Base-by-base conservation (phyloP, 2,329 filamentous ascomycete genomes). In the Sporothrix variecibatus region DNA sequence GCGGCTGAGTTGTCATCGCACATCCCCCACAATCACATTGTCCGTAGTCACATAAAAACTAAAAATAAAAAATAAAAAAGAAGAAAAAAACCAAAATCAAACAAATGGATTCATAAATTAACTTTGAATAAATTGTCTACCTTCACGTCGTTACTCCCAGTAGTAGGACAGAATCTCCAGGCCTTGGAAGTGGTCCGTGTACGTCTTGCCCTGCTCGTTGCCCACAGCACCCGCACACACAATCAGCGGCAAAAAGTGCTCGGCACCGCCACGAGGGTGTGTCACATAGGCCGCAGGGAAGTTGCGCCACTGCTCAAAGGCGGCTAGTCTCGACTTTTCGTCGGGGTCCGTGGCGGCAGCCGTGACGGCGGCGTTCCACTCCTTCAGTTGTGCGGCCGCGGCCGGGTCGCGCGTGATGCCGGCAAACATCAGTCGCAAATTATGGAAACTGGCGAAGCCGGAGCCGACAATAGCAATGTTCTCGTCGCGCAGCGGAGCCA, bases 241-340 rank as follows among this genome's bases (percentile, higher is more conserved):
- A 64, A 89, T 78, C 80, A 90, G 79, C 74, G 88, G 88, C 83
- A 90, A 80, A 72, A 90, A 89, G 76, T 90, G 88, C 80, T 90
- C 88, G 0, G 86, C 87, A 0, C 85, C 87, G 11, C 82, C 79
- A 1, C 81, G 80, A 2, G 88, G 88, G 78, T 90, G 88, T 84
- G 88, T 87, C 15, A 84, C 82, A 75, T 87, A 85, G 0, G 85
- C 83, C 43, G 83, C 79, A 0, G 86, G 85, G 76, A 75, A 88
- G 82, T 2, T 78, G 78, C 72, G 87, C 87, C 88, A 90, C 1
- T 77, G 79, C 11, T 78, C 78, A 49, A 90, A 81, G 60, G 80
- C 84, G 51, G 77, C 78, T 74, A 80, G 82, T 46, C 87, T 78
- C 73, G 83, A 81, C 20, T 78, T 76, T 5, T 77, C 75, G 46